Evolutionary conservation across 2,329 filamentous ascomycete genomes (phyloP).

Genomic region (Sporothrix phasma): DNA sequence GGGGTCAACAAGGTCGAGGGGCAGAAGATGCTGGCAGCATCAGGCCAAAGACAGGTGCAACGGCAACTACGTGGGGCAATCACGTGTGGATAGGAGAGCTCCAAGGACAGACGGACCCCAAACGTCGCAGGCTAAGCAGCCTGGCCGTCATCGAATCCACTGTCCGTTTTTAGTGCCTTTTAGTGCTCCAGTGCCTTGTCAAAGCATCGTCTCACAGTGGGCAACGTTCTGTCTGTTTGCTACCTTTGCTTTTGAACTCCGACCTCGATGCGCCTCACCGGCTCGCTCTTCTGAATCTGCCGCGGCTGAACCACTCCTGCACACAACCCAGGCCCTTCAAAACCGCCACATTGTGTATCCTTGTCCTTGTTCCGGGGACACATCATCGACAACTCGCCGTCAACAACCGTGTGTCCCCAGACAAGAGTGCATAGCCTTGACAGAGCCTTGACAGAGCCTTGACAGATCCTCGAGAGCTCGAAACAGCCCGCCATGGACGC

Average conservation of each 20-base stretch:
- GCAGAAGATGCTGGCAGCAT: neutral
- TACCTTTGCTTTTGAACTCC: no score
- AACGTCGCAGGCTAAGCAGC: no score
- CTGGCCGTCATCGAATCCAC: neutral
- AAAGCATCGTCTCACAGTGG: neutral
- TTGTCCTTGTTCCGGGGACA: neutral
- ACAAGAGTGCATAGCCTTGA: neutral
- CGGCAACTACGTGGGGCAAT: neutral
- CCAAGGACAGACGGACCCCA: no score
- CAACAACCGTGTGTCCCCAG: conserved; percentile 12
- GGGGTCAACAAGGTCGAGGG: neutral
- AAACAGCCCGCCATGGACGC: conserved; percentile 36
- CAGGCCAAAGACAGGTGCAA: neutral
- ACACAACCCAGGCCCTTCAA: neutral
- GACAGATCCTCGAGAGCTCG: neutral
- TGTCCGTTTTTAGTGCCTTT: neutral
- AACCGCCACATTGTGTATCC: no score
- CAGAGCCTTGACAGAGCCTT: no score
- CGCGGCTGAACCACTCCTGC: no score
- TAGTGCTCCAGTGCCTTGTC: neutral
- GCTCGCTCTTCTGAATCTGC: no score
- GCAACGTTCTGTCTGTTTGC: no score
- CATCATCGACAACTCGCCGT: neutral
- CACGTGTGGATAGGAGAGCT: neutral
- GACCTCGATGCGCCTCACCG: no score